Evolutionary conservation across 75 land plant genomes (phyloP).

Genomic region (Picea glauca): DNA sequence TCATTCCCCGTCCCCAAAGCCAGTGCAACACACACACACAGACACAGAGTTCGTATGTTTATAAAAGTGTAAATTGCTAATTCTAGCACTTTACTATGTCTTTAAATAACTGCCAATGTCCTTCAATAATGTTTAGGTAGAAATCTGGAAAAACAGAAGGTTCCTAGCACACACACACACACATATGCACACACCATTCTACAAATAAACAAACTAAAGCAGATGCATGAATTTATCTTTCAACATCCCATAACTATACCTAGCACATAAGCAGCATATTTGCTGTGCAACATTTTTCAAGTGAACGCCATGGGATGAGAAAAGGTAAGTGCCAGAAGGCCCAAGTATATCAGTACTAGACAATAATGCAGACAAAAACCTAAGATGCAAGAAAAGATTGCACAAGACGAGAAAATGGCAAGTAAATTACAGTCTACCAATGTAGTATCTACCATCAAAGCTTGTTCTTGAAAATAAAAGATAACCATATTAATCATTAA

Average conservation of each 20-base stretch:
- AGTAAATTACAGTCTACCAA: not conserved
- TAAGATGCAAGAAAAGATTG: not conserved
- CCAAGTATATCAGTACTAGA: not conserved
- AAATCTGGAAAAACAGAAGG: not conserved
- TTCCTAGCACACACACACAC: not conserved
- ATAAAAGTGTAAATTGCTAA: no score
- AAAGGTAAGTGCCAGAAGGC: not conserved
- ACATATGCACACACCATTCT: no score
- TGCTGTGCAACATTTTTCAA: not conserved
- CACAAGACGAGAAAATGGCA: not conserved
- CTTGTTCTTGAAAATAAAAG: not conserved
- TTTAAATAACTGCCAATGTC: no score
- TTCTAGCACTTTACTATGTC: no score
- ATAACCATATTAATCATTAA: no score
- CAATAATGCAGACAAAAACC: not conserved
- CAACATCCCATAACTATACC: not conserved
- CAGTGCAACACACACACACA: no score
- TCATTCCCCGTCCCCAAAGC: no score
- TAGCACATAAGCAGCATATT: no score
- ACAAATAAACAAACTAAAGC: not conserved
- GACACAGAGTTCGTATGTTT: no score
- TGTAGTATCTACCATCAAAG: not conserved
- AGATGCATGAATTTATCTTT: not conserved
- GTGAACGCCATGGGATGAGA: not conserved
- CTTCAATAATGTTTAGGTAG: no score